These are phyloP conservation scores for Acer saccharum DNA, from an alignment of 345 rosid species.

Conservation along the genomic window DNA sequence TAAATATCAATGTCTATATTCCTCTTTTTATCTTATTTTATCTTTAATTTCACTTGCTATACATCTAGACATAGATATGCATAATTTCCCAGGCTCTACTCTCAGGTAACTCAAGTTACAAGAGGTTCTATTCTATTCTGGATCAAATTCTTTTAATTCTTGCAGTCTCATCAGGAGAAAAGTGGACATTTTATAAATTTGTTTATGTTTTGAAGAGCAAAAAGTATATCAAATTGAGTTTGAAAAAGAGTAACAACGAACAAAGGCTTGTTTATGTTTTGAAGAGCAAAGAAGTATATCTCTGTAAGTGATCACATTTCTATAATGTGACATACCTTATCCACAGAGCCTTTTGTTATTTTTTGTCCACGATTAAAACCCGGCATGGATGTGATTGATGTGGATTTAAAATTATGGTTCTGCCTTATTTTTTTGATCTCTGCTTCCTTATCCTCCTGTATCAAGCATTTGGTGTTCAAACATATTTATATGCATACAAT, in stretches of 20 bases:
- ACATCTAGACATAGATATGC: not conserved
- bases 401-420: constrained; percentile 46
- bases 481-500: no score
- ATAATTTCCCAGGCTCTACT: not conserved
- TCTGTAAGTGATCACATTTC: not conserved
- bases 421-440: constrained; percentile 45
- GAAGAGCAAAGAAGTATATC: not conserved
- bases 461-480: constrained; percentile 10
- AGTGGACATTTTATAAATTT: not conserved
- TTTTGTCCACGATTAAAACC: constrained; percentile 37
- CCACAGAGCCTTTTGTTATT: constrained; percentile 28
- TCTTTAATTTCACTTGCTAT: not conserved
- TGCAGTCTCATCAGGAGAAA: not conserved
- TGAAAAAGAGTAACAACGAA: not conserved
- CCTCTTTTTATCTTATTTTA: not conserved
- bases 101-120: not conserved
- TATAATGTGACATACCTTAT: constrained; percentile 40
- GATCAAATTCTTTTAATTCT: not conserved
- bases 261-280: not conserved
- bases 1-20: not conserved
- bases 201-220: not conserved
- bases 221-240: no score
- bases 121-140: not conserved
- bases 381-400: constrained; percentile 39
- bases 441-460: constrained; percentile 47